A percentile compares a stretch with the other conserved stretches of the same genome.
Evolutionary conservation across 495 filamentous ascomycete species (phyloP).

Genomic region (Acidiella bohemica): DNA sequence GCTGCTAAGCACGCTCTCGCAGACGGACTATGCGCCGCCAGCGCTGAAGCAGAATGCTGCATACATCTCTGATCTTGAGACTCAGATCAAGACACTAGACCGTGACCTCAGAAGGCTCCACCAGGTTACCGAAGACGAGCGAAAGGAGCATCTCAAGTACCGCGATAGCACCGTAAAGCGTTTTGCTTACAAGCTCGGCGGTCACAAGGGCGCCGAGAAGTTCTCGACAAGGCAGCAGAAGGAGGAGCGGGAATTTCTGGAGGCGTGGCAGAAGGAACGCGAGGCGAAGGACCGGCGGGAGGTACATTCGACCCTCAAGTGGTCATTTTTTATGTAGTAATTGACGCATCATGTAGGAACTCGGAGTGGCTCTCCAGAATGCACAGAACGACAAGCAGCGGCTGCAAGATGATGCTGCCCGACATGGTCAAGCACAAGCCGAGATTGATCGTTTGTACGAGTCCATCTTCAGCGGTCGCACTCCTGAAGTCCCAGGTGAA

Average conservation of each 20-base stretch:
- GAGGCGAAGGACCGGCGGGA: slow-evolving; percentile 28
- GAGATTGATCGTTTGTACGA: slow-evolving; percentile 22
- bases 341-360: slow-evolving; percentile 4
- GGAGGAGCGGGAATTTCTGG: slow-evolving; percentile 38
- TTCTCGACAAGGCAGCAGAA: slow-evolving; percentile 33
- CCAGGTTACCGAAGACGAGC: slow-evolving; percentile 28
- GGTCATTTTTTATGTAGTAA: no score
- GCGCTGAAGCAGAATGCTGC: slow-evolving; percentile 29
- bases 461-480: slow-evolving; percentile 34
- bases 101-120: slow-evolving; percentile 20
- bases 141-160: slow-evolving; percentile 36
- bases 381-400: slow-evolving; percentile 8
- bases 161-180: slow-evolving; percentile 35
- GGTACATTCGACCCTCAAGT: not conserved
- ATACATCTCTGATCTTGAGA: slow-evolving; percentile 30
- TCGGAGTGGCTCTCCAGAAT: slow-evolving; percentile 16
- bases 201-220: slow-evolving; percentile 27
- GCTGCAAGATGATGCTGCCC: slow-evolving; percentile 16
- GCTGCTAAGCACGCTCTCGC: slow-evolving; percentile 28
- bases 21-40: slow-evolving; percentile 33
- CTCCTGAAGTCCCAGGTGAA: slow-evolving; percentile 36
- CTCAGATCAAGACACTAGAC: slow-evolving; percentile 20
- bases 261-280: slow-evolving; percentile 31
- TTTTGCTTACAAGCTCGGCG: slow-evolving; percentile 33
- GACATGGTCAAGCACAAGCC: slow-evolving; percentile 27